Evolutionary conservation across 2,329 filamentous ascomycete genomes (phyloP), one percentile per base, ranked within the genome.

Genomic region (Ceratocystis colombiana): DNA sequence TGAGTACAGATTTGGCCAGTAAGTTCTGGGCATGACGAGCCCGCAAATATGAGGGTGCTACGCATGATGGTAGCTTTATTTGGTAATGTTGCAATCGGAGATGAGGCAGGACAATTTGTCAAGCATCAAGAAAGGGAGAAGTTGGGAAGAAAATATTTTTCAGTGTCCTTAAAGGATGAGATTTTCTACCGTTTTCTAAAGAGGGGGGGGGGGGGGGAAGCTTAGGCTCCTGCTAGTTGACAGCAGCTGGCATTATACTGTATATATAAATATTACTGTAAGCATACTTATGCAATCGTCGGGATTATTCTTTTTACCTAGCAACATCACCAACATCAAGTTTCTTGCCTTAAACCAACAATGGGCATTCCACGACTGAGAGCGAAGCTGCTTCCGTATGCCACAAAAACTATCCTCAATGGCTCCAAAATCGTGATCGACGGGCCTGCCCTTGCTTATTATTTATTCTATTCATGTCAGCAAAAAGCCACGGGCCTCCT

Each of bases 401-500:
- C 80, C 1, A 73, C 75, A 33, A 71, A 74, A 20, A 73, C 73
- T 6, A 70, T 72, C 10, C 74, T 88, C 1, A 70, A 73, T 48
- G 73, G 75, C 30, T 72, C 78, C 48, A 71, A 71, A 5, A 75
- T 82, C 22, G 79, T 84, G 57, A 84, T 96, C 66, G 91, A 96
- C 73, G 91, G 90, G 0, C 90, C 91, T 3, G 86, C 85, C 1
- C 76, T 96, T 30, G 88, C 90, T 1, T 88, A 93, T 73, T 82
- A 67, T 22, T 22, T 67, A n/a, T 50, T 37, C 62, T 8, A 41
- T 62, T 22, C 46, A 59, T 55, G 53, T 33, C 44, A 37, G 46
- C 7, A 55, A 33, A 41, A 61, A 46, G 17, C 46, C 22, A 57
- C 46, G 30, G n/a, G 64, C 64, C 17, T 28, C 33, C 0, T 90